Evolutionary conservation across 208 protist species (phyloP), one percentile per base, ranked within the genome.

Genomic region (Jaenimonas drosophilae): DNA sequence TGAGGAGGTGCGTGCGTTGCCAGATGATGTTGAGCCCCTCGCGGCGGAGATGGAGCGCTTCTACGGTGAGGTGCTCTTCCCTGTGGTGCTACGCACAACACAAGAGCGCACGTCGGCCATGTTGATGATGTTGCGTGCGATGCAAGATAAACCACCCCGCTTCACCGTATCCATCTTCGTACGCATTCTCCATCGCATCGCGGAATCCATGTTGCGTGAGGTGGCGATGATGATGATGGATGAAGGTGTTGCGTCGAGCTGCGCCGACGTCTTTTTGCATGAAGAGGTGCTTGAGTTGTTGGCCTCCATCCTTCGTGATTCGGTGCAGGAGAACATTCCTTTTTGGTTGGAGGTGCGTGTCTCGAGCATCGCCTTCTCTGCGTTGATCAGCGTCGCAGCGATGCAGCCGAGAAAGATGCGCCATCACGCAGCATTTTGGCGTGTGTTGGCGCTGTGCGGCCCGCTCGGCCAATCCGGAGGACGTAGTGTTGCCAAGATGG

Each of bases 301-400:
- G 64, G 32, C 50, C 5, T 14, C 54, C 19, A 2, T 75, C 19
- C 45, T 94, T 54, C 59, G 64, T 7, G 76, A 85, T 43, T 62
- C 55, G 4, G 56, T 81, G 29, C 76, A 91, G 53, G 76, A 91
- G 29, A 86, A 80, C 59, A 63, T 79, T n/a, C 69, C 77, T 9
- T 86, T 76, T 36, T 94, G 86, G 80, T 64, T 94, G 20, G 76
- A 88, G 44, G 76, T 86, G 19, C 81, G 86, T 32, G 46, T 88
- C 19, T 79, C 68, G 17, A 73, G 65, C 0, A 70, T 91, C 24
- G 25, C 73, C 28, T 87, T 91, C 46, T 59, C 59, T 11, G 48
- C 67, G 2, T 59, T 94, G 43, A 52, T 85, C 14, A 65, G 76
- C 32, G 69, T 91, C 30, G 70, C 65, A 9, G 63, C 63, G 2